phyloP scores from a whole-genome alignment of 208 protist species.

The Crithidia expoeki region DNA sequence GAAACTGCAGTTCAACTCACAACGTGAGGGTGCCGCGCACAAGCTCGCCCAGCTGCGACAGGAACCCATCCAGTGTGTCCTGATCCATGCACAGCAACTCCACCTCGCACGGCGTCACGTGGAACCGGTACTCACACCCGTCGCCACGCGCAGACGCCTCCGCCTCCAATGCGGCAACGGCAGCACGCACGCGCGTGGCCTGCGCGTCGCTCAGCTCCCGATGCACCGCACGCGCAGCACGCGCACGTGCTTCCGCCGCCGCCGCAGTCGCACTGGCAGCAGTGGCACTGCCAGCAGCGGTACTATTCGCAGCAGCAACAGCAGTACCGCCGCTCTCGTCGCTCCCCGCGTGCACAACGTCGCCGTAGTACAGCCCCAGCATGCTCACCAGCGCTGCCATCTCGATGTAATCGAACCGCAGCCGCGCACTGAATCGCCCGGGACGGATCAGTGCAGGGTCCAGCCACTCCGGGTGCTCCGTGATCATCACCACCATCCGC shows the following conservation, averaged over 20 bases:
- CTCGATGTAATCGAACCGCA: constrained; percentile 78
- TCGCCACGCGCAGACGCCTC: constrained; percentile 30
- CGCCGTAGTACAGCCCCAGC: constrained; percentile 83
- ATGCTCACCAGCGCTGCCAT: constrained; percentile 62
- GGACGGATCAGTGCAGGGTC: constrained; percentile 90
- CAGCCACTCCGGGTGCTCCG: constrained; percentile 80
- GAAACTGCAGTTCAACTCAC: too few relatives aligned
- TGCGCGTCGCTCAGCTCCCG: too few relatives aligned
- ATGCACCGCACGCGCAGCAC: constrained; percentile 48
- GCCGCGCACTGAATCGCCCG: constrained; percentile 76
- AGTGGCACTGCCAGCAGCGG: constrained; percentile 7
- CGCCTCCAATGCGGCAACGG: constrained; percentile 38
- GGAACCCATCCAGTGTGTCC: constrained; percentile 68
- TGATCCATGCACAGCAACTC: constrained; percentile 77
- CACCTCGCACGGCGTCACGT: constrained; percentile 74
- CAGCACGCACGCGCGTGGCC: constrained; percentile 29
- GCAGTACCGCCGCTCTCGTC: background rate
- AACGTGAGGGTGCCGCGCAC: constrained; percentile 37
- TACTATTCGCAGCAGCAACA: background rate
- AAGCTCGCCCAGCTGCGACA: constrained; percentile 38
- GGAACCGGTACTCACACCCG: constrained; percentile 37
- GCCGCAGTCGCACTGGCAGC: too few relatives aligned
- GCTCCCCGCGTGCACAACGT: constrained; percentile 23
- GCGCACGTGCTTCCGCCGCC: too few relatives aligned
- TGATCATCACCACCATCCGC: constrained; percentile 89